Evolutionary conservation across 768 basidiomycete species (phyloP).

Genomic region (Boletus vinaceobasis): DNA sequence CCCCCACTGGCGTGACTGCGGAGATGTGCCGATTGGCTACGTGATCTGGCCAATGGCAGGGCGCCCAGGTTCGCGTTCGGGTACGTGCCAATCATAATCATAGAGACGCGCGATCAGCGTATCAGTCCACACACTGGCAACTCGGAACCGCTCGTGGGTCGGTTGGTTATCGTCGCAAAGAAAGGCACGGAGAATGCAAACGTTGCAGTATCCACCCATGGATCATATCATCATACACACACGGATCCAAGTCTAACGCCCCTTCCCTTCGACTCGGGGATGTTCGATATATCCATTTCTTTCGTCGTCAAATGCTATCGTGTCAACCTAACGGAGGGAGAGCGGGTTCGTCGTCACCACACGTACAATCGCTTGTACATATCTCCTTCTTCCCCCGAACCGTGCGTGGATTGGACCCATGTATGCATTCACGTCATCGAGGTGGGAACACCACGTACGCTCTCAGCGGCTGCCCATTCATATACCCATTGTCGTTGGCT

Average conservation of each 20-base stretch:
- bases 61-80: too few relatives aligned
- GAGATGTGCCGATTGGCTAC: background rate
- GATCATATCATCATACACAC: too few relatives aligned
- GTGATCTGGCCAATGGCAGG: too few relatives aligned
- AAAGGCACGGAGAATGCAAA: background rate
- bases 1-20: background rate
- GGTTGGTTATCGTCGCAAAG: background rate
- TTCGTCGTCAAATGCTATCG: background rate
- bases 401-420: background rate
- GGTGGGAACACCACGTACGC: background rate
- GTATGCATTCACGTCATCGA: background rate
- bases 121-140: background rate
- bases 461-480: background rate
- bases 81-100: too few relatives aligned
- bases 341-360: background rate
- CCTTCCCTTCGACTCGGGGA: too few relatives aligned
- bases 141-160: background rate
- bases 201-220: too few relatives aligned
- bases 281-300: background rate
- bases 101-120: too few relatives aligned
- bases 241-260: too few relatives aligned
- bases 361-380: background rate
- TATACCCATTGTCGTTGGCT: background rate
- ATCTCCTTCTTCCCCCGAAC: background rate
- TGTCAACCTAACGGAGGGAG: background rate